phyloP scores from a whole-genome alignment of 768 basidiomycete genomes.

The Leucosporidium creatinivorum region DNA sequence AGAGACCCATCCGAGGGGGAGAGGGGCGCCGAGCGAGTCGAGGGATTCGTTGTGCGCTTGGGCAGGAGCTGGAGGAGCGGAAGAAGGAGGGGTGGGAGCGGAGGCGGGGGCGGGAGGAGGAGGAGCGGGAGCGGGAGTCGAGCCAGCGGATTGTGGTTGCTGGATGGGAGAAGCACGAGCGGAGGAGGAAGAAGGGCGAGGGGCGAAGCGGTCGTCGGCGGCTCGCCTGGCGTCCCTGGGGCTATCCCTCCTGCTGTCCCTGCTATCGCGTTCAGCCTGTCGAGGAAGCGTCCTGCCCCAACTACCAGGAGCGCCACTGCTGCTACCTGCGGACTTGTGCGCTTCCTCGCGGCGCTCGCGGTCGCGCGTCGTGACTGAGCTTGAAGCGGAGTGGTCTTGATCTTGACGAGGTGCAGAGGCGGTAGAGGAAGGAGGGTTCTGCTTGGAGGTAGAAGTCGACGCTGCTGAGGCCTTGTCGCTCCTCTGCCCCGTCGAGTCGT shows the following conservation, averaged over 20 bases:
- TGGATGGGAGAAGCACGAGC: neutral
- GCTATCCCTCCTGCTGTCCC: neutral
- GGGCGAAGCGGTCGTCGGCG: conserved; percentile 20
- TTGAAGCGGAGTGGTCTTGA: neutral
- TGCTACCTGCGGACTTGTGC: neutral
- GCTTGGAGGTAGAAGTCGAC: too few relatives aligned
- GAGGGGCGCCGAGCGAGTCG: conserved; percentile 11
- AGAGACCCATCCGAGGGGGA: conserved; percentile 24
- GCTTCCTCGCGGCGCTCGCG: too few relatives aligned
- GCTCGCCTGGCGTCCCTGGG: conserved; percentile 16
- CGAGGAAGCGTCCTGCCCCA: neutral
- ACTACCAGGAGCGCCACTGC: neutral
- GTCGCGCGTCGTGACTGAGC: too few relatives aligned
- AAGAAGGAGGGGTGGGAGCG: neutral
- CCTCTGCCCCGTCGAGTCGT: too few relatives aligned
- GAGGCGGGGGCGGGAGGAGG: neutral
- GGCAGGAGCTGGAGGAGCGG: neutral
- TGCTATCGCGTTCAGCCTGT: too few relatives aligned
- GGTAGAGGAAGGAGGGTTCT: too few relatives aligned
- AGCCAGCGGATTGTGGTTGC: neutral
- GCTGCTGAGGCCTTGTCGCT: too few relatives aligned
- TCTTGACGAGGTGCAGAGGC: too few relatives aligned
- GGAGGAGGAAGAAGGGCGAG: neutral
- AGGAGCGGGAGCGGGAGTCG: too few relatives aligned
- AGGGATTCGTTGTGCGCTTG: conserved; percentile 15